Evolutionary conservation across 1,284 basidiomycete genomes (phyloP), one percentile per base, ranked within the genome.

Genomic region (Taiwanofungus camphoratus): DNA sequence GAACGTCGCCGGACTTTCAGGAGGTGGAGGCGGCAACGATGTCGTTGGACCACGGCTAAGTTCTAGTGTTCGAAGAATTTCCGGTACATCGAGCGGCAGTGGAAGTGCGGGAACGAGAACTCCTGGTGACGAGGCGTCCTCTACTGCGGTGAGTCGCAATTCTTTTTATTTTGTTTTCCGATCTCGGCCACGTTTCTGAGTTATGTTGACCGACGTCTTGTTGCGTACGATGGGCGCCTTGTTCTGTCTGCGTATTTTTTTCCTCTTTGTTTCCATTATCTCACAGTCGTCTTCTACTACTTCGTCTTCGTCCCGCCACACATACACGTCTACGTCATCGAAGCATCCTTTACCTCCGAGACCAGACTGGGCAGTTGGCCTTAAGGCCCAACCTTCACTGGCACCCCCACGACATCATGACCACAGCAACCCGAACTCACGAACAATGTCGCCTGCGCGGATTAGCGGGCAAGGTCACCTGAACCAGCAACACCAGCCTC

Each of bases 321-420:
- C 83, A 6, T 85, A 75, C 52, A 85, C 82, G 1, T 85, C 84
- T 20, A 81, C 74, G 4, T 62, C 65, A 2, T 82, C 82, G 24
- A 77, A 82, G 54, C 87, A 90, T 56, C 87, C 87, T 19, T 69
- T 90, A 35, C 87, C 87, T 8, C 66, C 85, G 3, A 73, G 87
- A 45, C 87, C 87, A 30, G 87, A 90, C 58, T 90, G 87, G 87
- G 87, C 87, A 18, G 84, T 89, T 9, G 85, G 86, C 6, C 67
- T 89, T 26, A 84, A 82, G 58, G 76, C 86, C 0, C 79, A 84
- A 49, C 76, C 79, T 32, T 80, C 75, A 9, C 60, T 82, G 32
- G 75, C 78, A 50, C 52, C 71, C 36, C 62, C 70, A 2, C 62
- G 66, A 30, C 63, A 67, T 42, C 57, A 64, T 36, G 68, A 73